phyloP scores from a whole-genome alignment of 805 yeast genomes.

The Barnettozyma vustinii region DNA sequence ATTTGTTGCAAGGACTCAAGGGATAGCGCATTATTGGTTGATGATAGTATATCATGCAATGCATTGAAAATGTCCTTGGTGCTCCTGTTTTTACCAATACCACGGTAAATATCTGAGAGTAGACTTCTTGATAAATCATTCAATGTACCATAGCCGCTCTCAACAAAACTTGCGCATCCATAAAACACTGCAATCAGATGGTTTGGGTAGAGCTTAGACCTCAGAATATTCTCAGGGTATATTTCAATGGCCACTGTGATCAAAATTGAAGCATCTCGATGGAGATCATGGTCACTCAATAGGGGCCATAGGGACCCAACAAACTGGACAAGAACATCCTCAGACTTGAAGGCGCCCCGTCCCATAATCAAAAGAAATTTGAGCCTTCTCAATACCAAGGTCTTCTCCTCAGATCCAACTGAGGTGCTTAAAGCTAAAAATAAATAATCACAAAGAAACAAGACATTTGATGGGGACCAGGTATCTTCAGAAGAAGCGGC shows the following conservation, averaged over 20 bases:
- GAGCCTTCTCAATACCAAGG: constrained; percentile 30
- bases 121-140: background rate
- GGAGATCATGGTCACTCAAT: constrained; percentile 16
- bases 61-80: constrained; percentile 16
- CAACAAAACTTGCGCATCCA: constrained; percentile 7
- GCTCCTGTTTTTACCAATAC: constrained; percentile 3
- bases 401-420: constrained; percentile 21
- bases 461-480: constrained; percentile 33
- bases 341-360: constrained; percentile 10
- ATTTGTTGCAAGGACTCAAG: constrained; percentile 7
- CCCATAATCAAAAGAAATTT: constrained; percentile 32
- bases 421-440: constrained; percentile 24
- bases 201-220: constrained; percentile 7
- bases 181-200: constrained; percentile 22
- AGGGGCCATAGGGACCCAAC: constrained; percentile 10
- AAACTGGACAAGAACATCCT: constrained; percentile 21
- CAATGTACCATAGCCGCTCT: background rate
- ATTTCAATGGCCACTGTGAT: constrained; percentile 19
- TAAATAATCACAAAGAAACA: constrained; percentile 35
- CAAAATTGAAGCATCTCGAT: constrained; percentile 26
- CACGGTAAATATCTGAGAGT: background rate
- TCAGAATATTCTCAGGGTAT: constrained; percentile 5
- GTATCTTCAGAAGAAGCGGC: constrained; percentile 13
- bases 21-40: constrained; percentile 3
- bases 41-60: constrained; percentile 6